Percentiles rank a stretch among this genome's conserved stretches.
These are phyloP conservation scores for Kurtzmaniella fragi DNA, from an alignment of 805 yeast genomes.

Conservation along the genomic window DNA sequence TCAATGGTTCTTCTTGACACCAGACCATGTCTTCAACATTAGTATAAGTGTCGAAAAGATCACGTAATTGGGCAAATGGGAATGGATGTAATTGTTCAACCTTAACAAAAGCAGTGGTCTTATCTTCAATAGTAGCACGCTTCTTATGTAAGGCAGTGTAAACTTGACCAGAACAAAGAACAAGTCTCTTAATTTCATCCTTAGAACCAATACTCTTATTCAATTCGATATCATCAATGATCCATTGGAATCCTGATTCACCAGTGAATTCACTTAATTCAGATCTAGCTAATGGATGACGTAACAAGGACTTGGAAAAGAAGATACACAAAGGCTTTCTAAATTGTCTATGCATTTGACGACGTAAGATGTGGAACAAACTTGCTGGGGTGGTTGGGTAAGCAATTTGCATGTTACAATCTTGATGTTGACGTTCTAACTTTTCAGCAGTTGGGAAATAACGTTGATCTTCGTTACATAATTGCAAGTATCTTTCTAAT, in stretches of 20 bases:
- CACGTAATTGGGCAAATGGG: constrained; percentile 95
- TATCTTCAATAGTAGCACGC: constrained; percentile 72
- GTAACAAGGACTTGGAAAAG: constrained; percentile 89
- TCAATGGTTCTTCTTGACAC: constrained; percentile 99
- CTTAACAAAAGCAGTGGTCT: constrained; percentile 81
- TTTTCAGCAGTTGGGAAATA: constrained; percentile 85
- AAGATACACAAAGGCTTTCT: constrained; percentile 83
- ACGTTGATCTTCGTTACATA: constrained; percentile 95
- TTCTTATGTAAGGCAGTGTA: constrained; percentile 87
- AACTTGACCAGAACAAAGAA: constrained; percentile 89
- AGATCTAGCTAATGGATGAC: constrained; percentile 98
- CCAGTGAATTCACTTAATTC: constrained; percentile 77
- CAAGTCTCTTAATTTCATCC: constrained; percentile 83
- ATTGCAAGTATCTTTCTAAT: constrained; percentile 91
- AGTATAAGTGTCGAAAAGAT: constrained; percentile 74
- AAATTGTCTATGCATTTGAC: constrained; percentile 99
- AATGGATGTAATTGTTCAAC: constrained; percentile 97
- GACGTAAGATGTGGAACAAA: constrained; percentile 91
- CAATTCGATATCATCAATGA: constrained; percentile 86
- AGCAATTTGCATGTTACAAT: constrained; percentile 95
- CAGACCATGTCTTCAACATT: constrained; percentile 83
- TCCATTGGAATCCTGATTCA: constrained; percentile 91
- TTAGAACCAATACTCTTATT: constrained; percentile 72
- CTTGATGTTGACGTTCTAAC: constrained; percentile 96
- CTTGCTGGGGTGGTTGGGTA: constrained; percentile 98